Conservation (phyloP, 495 filamentous ascomycete species). For the Apiosordaria backusii region DNA sequence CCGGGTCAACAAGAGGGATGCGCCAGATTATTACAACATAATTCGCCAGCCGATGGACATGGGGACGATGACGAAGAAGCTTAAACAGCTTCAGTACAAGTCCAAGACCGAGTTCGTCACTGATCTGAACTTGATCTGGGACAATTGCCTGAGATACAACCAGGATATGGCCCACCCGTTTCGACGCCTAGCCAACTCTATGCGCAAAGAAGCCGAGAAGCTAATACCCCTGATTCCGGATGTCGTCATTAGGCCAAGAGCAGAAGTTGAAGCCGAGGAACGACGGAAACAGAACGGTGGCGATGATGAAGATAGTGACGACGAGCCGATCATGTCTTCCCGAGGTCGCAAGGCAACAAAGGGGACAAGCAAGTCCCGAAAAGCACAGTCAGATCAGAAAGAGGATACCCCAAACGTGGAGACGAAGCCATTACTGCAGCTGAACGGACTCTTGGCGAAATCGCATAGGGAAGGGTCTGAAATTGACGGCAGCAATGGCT, state of each 20-base stretch:
- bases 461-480: slow-evolving; percentile 50
- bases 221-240: slow-evolving; percentile 93
- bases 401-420: slow-evolving; percentile 74
- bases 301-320: slow-evolving; percentile 90
- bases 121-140: slow-evolving; percentile 92
- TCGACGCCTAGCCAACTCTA: slow-evolving; percentile 88
- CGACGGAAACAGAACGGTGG: slow-evolving; percentile 69
- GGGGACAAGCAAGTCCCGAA: slow-evolving; percentile 74
- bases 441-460: slow-evolving; percentile 50
- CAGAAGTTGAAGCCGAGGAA: slow-evolving; percentile 96
- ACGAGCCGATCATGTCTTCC: slow-evolving; percentile 97
- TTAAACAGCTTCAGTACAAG: slow-evolving; percentile 81
- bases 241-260: slow-evolving; percentile 80
- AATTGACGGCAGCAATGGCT: slow-evolving; percentile 71
- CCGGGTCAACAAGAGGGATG: slow-evolving; percentile 92
- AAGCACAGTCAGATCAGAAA: slow-evolving; percentile 68
- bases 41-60: slow-evolving; percentile 99
- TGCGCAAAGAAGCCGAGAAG: slow-evolving; percentile 96
- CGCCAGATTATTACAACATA: slow-evolving; percentile 89
- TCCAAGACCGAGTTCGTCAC: slow-evolving; percentile 93
- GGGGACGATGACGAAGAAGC: slow-evolving; percentile 96
- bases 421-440: slow-evolving; percentile 53
- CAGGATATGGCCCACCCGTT: slow-evolving; percentile 81
- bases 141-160: slow-evolving; percentile 94
- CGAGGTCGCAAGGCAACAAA: slow-evolving; percentile 80